A percentile compares a stretch with the other conserved stretches of the same genome.
phyloP scores from a whole-genome alignment of 2,329 filamentous ascomycete species.

The Thielaviopsis musarum region DNA sequence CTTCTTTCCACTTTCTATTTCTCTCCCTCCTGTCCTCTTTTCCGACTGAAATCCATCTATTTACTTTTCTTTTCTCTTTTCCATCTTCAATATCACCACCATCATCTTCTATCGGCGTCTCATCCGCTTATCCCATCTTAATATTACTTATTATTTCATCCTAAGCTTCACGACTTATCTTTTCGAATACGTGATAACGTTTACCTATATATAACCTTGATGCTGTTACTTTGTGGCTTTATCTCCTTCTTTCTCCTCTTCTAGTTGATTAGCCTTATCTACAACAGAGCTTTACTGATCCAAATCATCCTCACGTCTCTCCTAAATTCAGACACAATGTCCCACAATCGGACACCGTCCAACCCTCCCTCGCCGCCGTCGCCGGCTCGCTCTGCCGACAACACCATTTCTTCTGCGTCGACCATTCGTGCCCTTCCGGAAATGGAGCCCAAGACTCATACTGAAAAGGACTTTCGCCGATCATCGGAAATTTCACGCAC shows the following conservation, averaged over 20 bases:
- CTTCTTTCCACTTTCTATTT: not conserved
- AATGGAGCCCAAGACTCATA: not conserved
- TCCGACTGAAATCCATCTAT: not conserved
- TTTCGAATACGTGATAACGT: not conserved
- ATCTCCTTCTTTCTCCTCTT: not conserved
- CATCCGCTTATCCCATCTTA: not conserved
- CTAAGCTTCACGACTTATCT: not conserved
- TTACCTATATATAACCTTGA: not conserved
- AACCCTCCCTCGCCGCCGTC: not conserved
- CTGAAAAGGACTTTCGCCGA: not conserved
- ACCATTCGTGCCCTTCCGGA: not conserved
- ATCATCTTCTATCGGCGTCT: not conserved
- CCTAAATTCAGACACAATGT: not conserved
- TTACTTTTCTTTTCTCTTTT: not conserved
- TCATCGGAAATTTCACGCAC: not conserved
- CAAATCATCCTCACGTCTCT: not conserved
- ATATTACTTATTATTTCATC: not conserved
- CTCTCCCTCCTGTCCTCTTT: not conserved
- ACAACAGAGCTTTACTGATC: not conserved
- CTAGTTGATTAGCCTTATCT: not conserved
- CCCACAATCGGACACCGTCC: not conserved
- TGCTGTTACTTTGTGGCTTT: not conserved
- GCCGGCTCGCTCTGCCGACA: not conserved
- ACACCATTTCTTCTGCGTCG: conserved; percentile 3
- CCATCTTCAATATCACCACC: not conserved